Percentiles rank a stretch among this genome's conserved stretches.
These are phyloP conservation scores for Rhypophila decipiens DNA, from an alignment of 495 filamentous ascomycete species.

Conservation along the genomic window DNA sequence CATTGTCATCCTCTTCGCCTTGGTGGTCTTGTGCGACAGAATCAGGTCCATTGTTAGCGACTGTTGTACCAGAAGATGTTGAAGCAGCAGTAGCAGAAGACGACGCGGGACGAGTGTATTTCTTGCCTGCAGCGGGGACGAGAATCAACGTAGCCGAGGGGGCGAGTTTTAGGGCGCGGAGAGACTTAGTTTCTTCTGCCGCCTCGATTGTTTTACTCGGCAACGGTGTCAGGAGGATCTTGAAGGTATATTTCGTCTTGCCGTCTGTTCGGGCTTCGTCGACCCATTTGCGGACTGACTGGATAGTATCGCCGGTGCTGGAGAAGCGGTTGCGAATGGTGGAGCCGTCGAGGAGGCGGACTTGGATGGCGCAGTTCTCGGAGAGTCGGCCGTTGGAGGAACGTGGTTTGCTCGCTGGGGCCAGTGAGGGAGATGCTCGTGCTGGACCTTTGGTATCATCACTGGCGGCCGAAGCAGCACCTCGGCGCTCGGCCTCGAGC, in stretches of 20 bases:
- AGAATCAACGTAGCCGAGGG: conserved; percentile 81
- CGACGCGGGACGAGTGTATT: conserved; percentile 31
- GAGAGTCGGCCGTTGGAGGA: conserved; percentile 13
- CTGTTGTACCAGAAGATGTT: neutral
- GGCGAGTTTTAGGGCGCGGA: conserved; percentile 60
- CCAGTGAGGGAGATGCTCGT: conserved; percentile 5
- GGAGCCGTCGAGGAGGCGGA: conserved; percentile 78
- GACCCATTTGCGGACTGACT: conserved; percentile 71
- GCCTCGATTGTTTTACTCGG: conserved; percentile 67
- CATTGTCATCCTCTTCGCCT: conserved; percentile 32
- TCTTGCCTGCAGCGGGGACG: conserved; percentile 43
- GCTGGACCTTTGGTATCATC: neutral
- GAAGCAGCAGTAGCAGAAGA: neutral
- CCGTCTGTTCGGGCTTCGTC: conserved; percentile 43
- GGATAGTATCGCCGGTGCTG: conserved; percentile 53
- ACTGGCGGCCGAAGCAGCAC: conserved; percentile 2
- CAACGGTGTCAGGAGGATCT: conserved; percentile 71
- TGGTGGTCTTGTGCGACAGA: neutral
- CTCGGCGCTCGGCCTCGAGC: conserved; percentile 34
- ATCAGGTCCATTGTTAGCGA: neutral
- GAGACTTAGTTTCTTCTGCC: conserved; percentile 62
- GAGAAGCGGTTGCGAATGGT: conserved; percentile 68
- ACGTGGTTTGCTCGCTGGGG: conserved; percentile 12
- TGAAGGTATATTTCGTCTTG: conserved; percentile 66
- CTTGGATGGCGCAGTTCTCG: conserved; percentile 60